Base-by-base conservation (phyloP, 2,329 filamentous ascomycete genomes). In the Ascocoryne sarcoides region DNA sequence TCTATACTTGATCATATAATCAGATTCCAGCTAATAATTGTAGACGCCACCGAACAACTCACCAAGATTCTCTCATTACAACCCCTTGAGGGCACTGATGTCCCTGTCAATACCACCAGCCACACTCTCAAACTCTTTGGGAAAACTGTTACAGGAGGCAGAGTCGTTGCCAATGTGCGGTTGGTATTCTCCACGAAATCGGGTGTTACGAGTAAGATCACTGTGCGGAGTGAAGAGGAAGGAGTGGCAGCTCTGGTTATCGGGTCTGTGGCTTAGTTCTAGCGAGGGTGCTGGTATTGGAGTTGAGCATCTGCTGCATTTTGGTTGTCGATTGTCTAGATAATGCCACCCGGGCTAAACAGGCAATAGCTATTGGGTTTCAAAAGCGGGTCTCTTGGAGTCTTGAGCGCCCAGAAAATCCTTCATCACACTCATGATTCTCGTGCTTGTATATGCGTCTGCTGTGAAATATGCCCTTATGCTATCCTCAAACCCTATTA, bases 91-190 rank as follows among this genome's bases (percentile, higher is more conserved):
- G 92, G 90, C 53, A 94, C 85, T 21, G 92, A 98, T 52, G 81
- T 98, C 29, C 83, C 87, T 0, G 71, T 95, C 52, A 93, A 82
- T 59, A 82, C 82, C 57, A 89, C 81, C 45, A 95, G 89, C 47
- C 92, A 98, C 64, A 89, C 88, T 3, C 80, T 98, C 60, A 96
- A 95, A 68, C 71, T 98, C 26, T 84, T 95, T 62, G 92, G 92
- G 60, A 96, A 95, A 78, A 95, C 87, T 32, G 82, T 96, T 47
- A 80, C 76, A 23, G 92, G 90, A 26, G 92, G 92, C 51, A 82
- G 83, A 57, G 90, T 98, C 12, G 86, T 89, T 41, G 84, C 84
- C 45, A 81, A 78, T 50, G 79, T 96, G 49, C 78, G 88, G 64
- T 95, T 98, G 89, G 92, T 89, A 1, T 95, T 79, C 66, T 93